phyloP scores from a whole-genome alignment of 805 yeast species.

The Scheffersomyces amazonensis region DNA sequence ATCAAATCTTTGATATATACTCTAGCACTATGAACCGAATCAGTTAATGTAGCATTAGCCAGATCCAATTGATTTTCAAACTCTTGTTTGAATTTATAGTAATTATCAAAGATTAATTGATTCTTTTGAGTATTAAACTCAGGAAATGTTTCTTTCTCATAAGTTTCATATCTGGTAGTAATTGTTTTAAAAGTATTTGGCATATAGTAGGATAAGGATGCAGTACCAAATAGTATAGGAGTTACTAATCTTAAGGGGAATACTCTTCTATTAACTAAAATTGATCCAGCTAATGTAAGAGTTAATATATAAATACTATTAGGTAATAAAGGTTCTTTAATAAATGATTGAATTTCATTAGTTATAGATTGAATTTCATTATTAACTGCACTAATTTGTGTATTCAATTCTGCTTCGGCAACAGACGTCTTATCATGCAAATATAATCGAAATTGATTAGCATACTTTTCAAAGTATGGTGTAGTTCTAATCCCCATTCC shows the following conservation, averaged over 20 bases:
- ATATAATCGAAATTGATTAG: constrained; percentile 37
- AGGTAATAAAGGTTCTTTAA: constrained; percentile 57
- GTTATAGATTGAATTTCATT: constrained; percentile 39
- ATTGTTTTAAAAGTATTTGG: constrained; percentile 47
- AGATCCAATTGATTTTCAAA: constrained; percentile 9
- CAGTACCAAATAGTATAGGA: constrained; percentile 49
- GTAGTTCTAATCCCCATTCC: constrained; percentile 56
- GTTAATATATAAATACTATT: constrained; percentile 53
- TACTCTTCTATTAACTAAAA: constrained; percentile 45
- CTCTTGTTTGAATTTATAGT: constrained; percentile 8
- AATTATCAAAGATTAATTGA: constrained; percentile 10
- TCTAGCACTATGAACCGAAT: constrained; percentile 25
- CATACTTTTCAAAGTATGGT: constrained; percentile 43
- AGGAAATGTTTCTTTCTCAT: constrained; percentile 29
- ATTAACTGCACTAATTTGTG: constrained; percentile 43
- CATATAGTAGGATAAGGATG: constrained; percentile 45
- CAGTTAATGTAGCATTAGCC: constrained; percentile 14
- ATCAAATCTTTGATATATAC: constrained; percentile 4
- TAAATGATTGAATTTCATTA: constrained; percentile 27
- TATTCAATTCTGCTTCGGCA: constrained; percentile 41
- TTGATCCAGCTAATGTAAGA: constrained; percentile 54
- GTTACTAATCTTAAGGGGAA: constrained; percentile 49
- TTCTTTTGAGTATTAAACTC: constrained; percentile 26
- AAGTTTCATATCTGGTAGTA: constrained; percentile 15
- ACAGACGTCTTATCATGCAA: constrained; percentile 35